Evolutionary conservation across 208 protist species (phyloP), one percentile per base, ranked within the genome.

Genomic region (Crithidia mellificae): DNA sequence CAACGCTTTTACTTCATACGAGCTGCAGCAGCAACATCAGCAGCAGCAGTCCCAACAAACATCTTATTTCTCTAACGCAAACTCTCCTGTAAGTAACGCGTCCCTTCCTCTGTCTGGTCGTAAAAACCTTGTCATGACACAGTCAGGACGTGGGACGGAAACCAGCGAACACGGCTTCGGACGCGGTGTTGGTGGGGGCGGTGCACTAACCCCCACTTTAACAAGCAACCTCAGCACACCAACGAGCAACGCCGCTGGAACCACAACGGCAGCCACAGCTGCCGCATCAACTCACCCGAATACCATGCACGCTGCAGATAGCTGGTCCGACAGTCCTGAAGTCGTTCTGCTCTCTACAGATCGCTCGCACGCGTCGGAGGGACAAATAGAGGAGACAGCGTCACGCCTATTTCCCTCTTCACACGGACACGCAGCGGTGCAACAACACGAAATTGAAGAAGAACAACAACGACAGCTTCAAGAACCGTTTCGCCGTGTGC

Each of bases 211-310:
- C 6, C 34, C 54, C n/a, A 51, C 47, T n/a, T n/a, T 12, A 46
- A n/a, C 17, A 57, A 64, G 64, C 65, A 46, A 6, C 57, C 34
- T 56, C 57, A 61, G 68, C 68, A 51, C 46, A 8, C 29, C 63
- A 20, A 44, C 52, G 19, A 46, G 12, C 34, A 43, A 8, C 32
- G 17, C 51, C 32, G 5, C n/a, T n/a, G n/a, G n/a, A n/a, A n/a
- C n/a, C n/a, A n/a, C n/a, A n/a, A n/a, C n/a, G n/a, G n/a, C n/a
- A n/a, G n/a, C n/a, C n/a, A n/a, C n/a, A n/a, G n/a, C 29, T 43
- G 34, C 53, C 53, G 20, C 34, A 12, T 38, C 53, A 22, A 25
- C 38, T 22, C 2, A 20, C 32, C 17, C 3, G 19, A 29, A 17
- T 1, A 6, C 8, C 7, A 49, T 27, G 29, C n/a, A 52, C n/a